A percentile compares a stretch with the other conserved stretches of the same genome.
Conservation (phyloP, 768 basidiomycete species). For the Lactarius akahatsu region DNA sequence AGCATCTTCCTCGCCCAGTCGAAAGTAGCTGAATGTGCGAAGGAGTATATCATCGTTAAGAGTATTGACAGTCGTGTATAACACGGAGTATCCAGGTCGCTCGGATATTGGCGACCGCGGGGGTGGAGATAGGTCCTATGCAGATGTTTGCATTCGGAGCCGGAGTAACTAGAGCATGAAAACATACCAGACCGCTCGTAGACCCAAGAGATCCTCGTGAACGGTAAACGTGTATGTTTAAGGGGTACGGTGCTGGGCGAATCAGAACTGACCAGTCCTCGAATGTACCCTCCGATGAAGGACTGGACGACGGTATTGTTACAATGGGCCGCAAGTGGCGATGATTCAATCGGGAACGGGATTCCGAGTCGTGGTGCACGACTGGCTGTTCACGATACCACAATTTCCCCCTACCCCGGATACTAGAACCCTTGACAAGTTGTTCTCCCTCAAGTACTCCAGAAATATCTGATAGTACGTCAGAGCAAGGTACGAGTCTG, state of each 20-base stretch:
- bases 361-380: not conserved
- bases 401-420: not conserved
- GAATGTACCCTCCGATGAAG: not conserved
- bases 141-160: not conserved
- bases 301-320: not conserved
- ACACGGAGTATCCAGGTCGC: not conserved
- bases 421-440: not conserved
- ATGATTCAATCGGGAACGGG: not conserved
- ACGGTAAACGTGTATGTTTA: not conserved
- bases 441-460: not conserved
- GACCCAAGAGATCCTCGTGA: not conserved
- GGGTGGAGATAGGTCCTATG: not conserved
- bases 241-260: not conserved
- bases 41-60: not conserved
- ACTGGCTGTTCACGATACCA: not conserved
- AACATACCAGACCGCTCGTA: not conserved
- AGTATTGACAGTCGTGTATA: not conserved
- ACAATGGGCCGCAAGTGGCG: not conserved
- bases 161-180: not conserved
- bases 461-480: not conserved
- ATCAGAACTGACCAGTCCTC: not conserved
- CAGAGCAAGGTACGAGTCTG: not conserved
- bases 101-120: not conserved
- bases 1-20: not conserved
- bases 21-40: not conserved